These are phyloP conservation scores for Blattamonas nauphoetae DNA, from an alignment of 78 protist genomes.

Conservation along the genomic window DNA sequence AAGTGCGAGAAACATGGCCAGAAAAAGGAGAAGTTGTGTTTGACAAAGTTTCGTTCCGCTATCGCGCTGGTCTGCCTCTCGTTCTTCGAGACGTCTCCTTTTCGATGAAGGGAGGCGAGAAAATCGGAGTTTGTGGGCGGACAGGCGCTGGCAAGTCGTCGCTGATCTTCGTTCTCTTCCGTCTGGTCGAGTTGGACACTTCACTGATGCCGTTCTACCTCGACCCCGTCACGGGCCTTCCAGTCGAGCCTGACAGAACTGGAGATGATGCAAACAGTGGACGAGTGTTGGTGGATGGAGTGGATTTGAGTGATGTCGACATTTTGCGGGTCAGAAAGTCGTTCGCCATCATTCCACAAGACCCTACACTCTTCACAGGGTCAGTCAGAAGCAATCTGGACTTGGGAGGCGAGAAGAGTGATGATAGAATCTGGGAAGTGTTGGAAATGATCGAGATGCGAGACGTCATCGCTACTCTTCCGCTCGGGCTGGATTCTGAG, in stretches of 20 bases:
- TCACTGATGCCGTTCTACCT: too few relatives aligned
- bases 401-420: constrained; percentile 55
- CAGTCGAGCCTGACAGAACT: too few relatives aligned
- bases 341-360: constrained; percentile 74
- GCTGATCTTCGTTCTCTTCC: background rate
- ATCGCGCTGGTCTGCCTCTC: constrained; percentile 12
- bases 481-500: background rate
- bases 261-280: too few relatives aligned
- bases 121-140: background rate
- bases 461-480: background rate
- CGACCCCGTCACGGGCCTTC: too few relatives aligned
- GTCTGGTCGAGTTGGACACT: background rate
- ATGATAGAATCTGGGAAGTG: too few relatives aligned
- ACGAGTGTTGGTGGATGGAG: constrained; percentile 32
- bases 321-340: constrained; percentile 47
- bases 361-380: too few relatives aligned
- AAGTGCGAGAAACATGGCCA: too few relatives aligned
- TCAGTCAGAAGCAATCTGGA: constrained; percentile 77
- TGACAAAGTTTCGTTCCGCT: background rate
- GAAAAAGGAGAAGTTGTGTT: background rate
- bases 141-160: constrained; percentile 35
- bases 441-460: constrained; percentile 50
- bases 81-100: background rate
- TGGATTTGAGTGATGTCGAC: constrained; percentile 40
- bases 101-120: background rate